Evolutionary conservation across 192 early-diverging fungal species (phyloP).

Genomic region (Oehlia diaphana): DNA sequence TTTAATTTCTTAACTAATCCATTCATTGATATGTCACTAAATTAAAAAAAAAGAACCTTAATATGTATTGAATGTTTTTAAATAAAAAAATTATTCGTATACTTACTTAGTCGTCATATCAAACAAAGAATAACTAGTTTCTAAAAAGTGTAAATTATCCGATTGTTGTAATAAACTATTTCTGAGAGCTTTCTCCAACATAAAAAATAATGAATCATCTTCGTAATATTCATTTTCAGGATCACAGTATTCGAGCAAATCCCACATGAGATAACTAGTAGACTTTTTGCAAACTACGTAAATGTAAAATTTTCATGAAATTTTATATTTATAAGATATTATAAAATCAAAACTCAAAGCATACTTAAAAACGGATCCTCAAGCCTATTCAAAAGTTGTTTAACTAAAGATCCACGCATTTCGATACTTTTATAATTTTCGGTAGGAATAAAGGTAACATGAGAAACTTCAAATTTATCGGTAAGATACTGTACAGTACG

Average conservation of each 20-base stretch:
- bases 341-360: background rate
- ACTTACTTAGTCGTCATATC: too few relatives aligned
- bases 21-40: background rate
- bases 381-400: background rate
- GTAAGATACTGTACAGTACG: slow-evolving; percentile 1
- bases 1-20: background rate
- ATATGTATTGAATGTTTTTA: too few relatives aligned
- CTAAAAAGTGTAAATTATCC: background rate
- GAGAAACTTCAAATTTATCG: slow-evolving; percentile 16
- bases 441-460: background rate
- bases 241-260: slow-evolving; percentile 8
- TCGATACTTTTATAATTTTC: background rate
- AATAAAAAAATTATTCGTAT: background rate
- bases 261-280: slow-evolving; percentile 9
- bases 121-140: background rate
- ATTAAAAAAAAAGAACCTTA: background rate
- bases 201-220: background rate
- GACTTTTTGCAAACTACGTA: background rate
- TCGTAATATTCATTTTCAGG: slow-evolving; percentile 17
- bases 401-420: background rate
- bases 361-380: background rate
- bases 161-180: background rate
- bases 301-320: background rate
- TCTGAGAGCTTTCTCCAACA: background rate
- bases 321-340: background rate